Conservation (phyloP, 208 protist genomes). For the Entamoeba histolytica region DNA sequence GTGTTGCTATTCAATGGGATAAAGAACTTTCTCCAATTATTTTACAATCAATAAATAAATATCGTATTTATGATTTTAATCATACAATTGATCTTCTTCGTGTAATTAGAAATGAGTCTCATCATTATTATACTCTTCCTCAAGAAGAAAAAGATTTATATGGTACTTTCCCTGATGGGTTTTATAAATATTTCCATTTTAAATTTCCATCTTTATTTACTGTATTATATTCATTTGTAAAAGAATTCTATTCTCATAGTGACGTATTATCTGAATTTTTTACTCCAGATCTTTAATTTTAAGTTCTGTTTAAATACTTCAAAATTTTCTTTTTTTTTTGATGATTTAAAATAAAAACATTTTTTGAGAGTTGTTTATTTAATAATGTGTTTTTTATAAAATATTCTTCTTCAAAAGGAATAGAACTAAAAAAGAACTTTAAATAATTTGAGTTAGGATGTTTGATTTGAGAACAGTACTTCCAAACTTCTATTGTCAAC, state of each 20-base stretch:
- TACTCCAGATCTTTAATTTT: no score
- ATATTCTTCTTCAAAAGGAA: no score
- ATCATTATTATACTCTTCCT: not conserved
- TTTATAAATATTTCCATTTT: not conserved
- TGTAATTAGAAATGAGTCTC: not conserved
- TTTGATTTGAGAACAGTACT: not conserved
- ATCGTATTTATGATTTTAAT: not conserved
- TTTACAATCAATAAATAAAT: not conserved
- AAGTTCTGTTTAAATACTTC: no score
- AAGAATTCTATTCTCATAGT: not conserved
- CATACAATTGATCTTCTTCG: not conserved
- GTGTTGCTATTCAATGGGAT: not conserved
- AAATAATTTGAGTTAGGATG: not conserved
- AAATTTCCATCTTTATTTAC: not conserved
- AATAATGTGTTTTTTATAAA: no score
- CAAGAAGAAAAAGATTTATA: not conserved
- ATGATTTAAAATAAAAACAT: no score
- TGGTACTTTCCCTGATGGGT: not conserved
- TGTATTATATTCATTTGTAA: not conserved
- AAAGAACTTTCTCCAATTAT: not conserved
- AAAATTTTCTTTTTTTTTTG: no score
- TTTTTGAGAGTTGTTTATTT: no score
- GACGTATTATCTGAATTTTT: not conserved
- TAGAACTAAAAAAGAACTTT: no score
- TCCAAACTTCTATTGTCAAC: not conserved